Percentiles rank a stretch among this genome's conserved stretches.
Evolutionary conservation across 1,284 basidiomycete genomes (phyloP).

Genomic region (Peniophora sp.): DNA sequence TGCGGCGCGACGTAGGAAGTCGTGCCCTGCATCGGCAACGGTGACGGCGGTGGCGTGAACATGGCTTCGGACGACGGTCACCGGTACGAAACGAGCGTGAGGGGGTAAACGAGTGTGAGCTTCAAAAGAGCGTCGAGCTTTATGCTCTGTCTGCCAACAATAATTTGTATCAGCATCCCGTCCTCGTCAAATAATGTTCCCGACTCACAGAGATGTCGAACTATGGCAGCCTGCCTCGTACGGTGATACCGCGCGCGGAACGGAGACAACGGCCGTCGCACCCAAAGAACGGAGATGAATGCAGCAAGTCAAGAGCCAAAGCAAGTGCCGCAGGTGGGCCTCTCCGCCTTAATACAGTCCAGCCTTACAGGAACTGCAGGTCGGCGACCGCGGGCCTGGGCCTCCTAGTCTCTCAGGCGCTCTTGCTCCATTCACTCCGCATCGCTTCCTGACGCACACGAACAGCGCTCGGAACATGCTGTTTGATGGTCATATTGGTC

Average conservation of each 20-base stretch:
- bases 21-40: conserved; percentile 19
- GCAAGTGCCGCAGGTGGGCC: too few species aligned
- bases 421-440: too few species aligned
- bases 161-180: neutral
- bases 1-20: conserved; percentile 4
- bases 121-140: neutral
- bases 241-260: neutral
- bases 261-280: neutral
- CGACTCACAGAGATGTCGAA: neutral
- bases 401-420: too few species aligned
- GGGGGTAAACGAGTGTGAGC: neutral
- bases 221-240: neutral
- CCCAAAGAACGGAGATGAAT: too few species aligned
- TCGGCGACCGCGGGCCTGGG: too few species aligned
- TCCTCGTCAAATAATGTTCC: neutral
- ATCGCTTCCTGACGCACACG: too few species aligned
- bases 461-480: too few species aligned
- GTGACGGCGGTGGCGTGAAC: conserved; percentile 47
- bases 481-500: too few species aligned
- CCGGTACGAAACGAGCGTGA: conserved; percentile 2
- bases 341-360: too few species aligned
- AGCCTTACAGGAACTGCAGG: too few species aligned
- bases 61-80: too few species aligned
- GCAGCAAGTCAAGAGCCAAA: too few species aligned
- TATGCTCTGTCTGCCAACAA: neutral